Evolutionary conservation across 2,329 filamentous ascomycete genomes (phyloP), one percentile per base, ranked within the genome.

Genomic region (Pleoardoris graminearum): DNA sequence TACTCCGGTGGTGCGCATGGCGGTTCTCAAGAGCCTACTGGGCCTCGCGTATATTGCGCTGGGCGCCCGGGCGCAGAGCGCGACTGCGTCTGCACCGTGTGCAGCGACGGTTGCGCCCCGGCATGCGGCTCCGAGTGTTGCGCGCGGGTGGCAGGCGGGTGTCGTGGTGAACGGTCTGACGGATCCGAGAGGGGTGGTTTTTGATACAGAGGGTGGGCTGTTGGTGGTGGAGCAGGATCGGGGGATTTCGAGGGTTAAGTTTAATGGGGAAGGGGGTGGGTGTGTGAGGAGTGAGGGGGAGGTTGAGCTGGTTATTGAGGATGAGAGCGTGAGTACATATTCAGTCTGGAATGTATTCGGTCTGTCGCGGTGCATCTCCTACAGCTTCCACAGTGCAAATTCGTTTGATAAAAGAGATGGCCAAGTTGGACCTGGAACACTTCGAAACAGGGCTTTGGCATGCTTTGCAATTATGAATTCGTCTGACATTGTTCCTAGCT

Each of bases 161-260:
- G 71, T 81, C 10, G 76, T 81, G 37, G 78, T 78, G 8, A 77
- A 74, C 17, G 73, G 73, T 8, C 62, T 82, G 35, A 70, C 66
- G 22, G 64, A 66, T 16, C 80, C 80, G 12, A 74, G 80, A 16
- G 75, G 76, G 10, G 75, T 82, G 38, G 65, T 72, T 10, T 79
- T 81, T 57, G 80, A 82, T 67, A 66, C 57, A 17, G 65, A 70
- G 42, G 80, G 79, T 17, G 75, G 76, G 51, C 65, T 82, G 32
- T 69, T 82, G n/a, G 76, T 82, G 4, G 74, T 81, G 19, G 75
- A 81, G 65, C 67, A 71, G 58, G 70, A 62, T 48, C 58, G 55
- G 62, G 75, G 70, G 6, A 69, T 80, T 32, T 69, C 67, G 23
- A 69, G 71, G 35, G 62, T 78, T 51, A 70, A 61, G 25, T 54